phyloP scores from a whole-genome alignment of 2,329 filamentous ascomycete genomes.

The Fusarium tjaetaba region DNA sequence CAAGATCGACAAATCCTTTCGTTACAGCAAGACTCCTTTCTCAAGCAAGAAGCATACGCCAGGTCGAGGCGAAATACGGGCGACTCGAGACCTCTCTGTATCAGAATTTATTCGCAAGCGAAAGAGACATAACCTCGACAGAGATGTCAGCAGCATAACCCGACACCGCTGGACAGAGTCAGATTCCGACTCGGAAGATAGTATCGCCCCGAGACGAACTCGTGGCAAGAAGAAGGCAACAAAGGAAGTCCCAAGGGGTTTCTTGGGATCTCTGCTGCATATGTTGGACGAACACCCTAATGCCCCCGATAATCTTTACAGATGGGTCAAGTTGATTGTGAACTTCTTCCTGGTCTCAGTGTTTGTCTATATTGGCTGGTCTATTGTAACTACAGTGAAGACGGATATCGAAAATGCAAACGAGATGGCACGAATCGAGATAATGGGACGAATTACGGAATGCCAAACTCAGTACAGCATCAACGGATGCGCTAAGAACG shows the following conservation, averaged over 20 bases:
- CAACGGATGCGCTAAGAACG: conserved; percentile 76
- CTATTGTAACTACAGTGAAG: conserved; percentile 74
- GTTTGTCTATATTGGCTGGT: conserved; percentile 73
- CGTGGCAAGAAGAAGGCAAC: conserved; percentile 39
- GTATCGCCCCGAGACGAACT: conserved; percentile 35
- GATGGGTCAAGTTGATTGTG: conserved; percentile 69
- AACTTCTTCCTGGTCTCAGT: conserved; percentile 69
- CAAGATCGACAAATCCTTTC: conserved; percentile 57
- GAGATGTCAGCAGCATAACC: conserved; percentile 62
- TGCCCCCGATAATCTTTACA: conserved; percentile 67
- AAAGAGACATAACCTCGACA: conserved; percentile 62
- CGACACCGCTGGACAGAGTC: conserved; percentile 58
- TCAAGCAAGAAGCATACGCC: conserved; percentile 56
- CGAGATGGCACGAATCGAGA: conserved; percentile 71
- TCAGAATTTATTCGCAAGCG: conserved; percentile 63
- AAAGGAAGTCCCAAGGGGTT: conserved; percentile 35
- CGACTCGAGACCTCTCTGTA: conserved; percentile 52
- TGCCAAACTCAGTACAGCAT: conserved; percentile 79
- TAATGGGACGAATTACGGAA: conserved; percentile 76
- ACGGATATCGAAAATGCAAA: conserved; percentile 80
- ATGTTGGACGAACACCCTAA: conserved; percentile 67
- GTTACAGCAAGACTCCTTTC: conserved; percentile 53
- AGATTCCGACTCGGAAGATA: conserved; percentile 60
- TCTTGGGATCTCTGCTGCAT: conserved; percentile 58
- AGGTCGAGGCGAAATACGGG: conserved; percentile 72